Base-by-base conservation (phyloP, 192 early-diverging fungal species). In the Linnemannia exigua region DNA sequence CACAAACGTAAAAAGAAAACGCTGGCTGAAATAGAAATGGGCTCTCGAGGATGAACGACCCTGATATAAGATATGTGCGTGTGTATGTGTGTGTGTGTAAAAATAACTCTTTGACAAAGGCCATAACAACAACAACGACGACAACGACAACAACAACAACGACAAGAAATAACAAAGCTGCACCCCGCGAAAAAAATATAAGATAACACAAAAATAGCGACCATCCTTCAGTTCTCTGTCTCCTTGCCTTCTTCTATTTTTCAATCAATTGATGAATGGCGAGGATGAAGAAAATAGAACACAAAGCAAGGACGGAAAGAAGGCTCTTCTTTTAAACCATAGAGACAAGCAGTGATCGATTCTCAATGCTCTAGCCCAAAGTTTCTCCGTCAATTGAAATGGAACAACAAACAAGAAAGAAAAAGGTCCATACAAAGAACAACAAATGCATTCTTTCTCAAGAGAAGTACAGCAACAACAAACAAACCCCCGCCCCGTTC, bases 11-110 rank as follows among this genome's bases (percentile, higher is more conserved):
- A 25, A 68, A 67, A 76, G 17, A 68, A 50, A 37, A 31, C 20
- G 28, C 12, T 9, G 22, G 70, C 37, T 50, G 37, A 44, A 75
- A 46, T 41, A 63, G n/a, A 63, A 75, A 66, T 25, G 54, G 54
- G 74, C 51, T 75, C 52, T 46, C 50, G 36, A 11, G 16, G 22
- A 47, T 33, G 72, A 75, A 75, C 36, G 15, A 63, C 11, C 38
- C 51, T 19, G 25, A 63, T 44, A 44, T 44, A 9, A 44, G n/a
- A n/a, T n/a, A n/a, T n/a, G n/a, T n/a, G n/a, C n/a, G n/a, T n/a
- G n/a, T n/a, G n/a, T n/a, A n/a, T n/a, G n/a, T n/a, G n/a, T n/a
- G 5, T 44, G 41, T 44, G 9, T 44, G 22, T 69, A 69, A 69
- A 69, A 69, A 69, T 69, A 69, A n/a, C 37, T 69, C 22, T 28